phyloP scores from a whole-genome alignment of 306 rosid species.

The Urtica urens region DNA sequence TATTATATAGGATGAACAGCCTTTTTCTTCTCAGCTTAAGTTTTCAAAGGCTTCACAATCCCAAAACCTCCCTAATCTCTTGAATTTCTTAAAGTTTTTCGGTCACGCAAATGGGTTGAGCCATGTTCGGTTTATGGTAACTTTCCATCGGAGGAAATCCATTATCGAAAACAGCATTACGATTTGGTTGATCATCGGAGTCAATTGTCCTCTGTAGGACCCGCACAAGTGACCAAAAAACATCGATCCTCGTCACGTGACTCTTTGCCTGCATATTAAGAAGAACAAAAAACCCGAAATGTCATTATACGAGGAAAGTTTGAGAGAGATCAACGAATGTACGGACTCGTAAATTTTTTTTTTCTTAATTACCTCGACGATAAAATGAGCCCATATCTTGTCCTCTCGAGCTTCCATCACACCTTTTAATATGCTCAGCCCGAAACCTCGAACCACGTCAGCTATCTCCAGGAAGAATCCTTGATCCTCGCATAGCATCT shows the following conservation, averaged over 20 bases:
- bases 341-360: too few species aligned
- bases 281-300: background rate
- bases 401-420: conserved; percentile 50
- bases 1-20: too few species aligned
- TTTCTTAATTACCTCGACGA: conserved; percentile 87
- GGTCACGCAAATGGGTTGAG: conserved; percentile 31
- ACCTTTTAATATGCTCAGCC: conserved; percentile 69
- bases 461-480: conserved; percentile 73
- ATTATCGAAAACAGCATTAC: conserved; percentile 20
- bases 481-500: conserved; percentile 75
- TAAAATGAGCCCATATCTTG: conserved; percentile 67
- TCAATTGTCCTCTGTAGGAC: conserved; percentile 52
- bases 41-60: too few species aligned
- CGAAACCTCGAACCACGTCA: conserved; percentile 47
- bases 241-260: conserved; percentile 57
- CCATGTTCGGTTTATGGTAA: conserved; percentile 24
- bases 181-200: conserved; percentile 18
- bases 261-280: conserved; percentile 40
- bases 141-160: conserved; percentile 19
- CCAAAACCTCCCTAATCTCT: too few species aligned
- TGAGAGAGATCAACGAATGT: too few species aligned
- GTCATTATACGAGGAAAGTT: too few species aligned
- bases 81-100: conserved; percentile 12
- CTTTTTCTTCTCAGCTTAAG: too few species aligned
- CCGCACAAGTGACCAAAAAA: conserved; percentile 58